Evolutionary conservation across 306 rosid genomes (phyloP).

Genomic region (Rosa persica): DNA sequence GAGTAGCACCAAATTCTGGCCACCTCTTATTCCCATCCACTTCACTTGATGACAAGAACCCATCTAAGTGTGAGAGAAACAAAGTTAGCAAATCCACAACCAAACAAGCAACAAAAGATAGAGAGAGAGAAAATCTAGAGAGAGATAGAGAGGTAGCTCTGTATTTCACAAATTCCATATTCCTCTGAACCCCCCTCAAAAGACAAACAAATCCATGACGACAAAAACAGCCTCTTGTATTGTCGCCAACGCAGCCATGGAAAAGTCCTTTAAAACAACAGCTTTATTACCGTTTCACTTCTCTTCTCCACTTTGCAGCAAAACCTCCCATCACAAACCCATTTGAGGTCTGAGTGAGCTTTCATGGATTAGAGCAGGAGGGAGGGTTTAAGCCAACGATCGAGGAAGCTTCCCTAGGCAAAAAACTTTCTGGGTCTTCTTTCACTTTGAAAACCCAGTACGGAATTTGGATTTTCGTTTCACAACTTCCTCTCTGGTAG

Average conservation of each 20-base stretch:
- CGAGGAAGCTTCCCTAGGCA: slow-evolving; percentile 7
- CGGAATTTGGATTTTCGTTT: slow-evolving; percentile 18
- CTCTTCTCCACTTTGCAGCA: slow-evolving; percentile 6
- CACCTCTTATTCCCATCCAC: slow-evolving; percentile 57
- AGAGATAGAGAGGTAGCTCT: slow-evolving; percentile 21
- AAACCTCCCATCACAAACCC: slow-evolving; percentile 16
- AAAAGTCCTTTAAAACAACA: slow-evolving; percentile 27
- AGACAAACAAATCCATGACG: slow-evolving; percentile 37
- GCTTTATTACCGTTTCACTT: slow-evolving; percentile 25
- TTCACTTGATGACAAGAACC: slow-evolving; percentile 31
- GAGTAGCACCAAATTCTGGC: slow-evolving; percentile 32
- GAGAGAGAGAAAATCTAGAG: neutral
- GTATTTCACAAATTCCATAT: slow-evolving; percentile 41
- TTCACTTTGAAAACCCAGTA: slow-evolving; percentile 20
- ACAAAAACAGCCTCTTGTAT: slow-evolving; percentile 38
- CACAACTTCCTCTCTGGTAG: slow-evolving; percentile 29
- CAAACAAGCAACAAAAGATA: slow-evolving; percentile 5
- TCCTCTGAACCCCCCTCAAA: slow-evolving; percentile 28
- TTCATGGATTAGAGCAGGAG: slow-evolving; percentile 7
- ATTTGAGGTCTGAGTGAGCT: slow-evolving; percentile 9
- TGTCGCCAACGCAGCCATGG: slow-evolving; percentile 40
- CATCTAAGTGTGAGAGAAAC: slow-evolving; percentile 23
- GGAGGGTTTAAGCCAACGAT: neutral
- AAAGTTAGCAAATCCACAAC: slow-evolving; percentile 23
- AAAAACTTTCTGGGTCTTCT: slow-evolving; percentile 21